Evolutionary conservation across 306 rosid species (phyloP).

Genomic region (Astragalus membranaceus): DNA sequence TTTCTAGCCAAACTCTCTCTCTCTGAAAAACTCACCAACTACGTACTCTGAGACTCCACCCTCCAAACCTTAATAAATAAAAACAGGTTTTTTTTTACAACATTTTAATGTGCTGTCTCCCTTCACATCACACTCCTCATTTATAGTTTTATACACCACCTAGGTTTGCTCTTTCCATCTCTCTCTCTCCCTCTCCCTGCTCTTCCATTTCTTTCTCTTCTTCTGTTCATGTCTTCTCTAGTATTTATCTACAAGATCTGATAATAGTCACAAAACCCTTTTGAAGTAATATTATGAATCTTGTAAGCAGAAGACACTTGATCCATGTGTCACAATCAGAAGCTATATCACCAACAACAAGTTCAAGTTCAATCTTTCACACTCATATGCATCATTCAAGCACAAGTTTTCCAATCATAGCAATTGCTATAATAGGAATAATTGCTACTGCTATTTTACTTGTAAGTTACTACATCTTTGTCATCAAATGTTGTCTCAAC

Average conservation of each 20-base stretch:
- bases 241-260: slow-evolving; percentile 40
- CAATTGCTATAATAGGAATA: slow-evolving; percentile 84
- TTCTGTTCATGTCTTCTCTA: slow-evolving; percentile 5
- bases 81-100: slow-evolving; percentile 21
- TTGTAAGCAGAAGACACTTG: slow-evolving; percentile 36
- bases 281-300: slow-evolving; percentile 66
- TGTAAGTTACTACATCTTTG: slow-evolving; percentile 84
- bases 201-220: neutral
- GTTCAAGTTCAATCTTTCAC: slow-evolving; percentile 30
- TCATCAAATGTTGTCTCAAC: slow-evolving; percentile 90
- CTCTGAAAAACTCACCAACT: slow-evolving; percentile 42
- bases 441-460: slow-evolving; percentile 82
- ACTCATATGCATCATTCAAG: slow-evolving; percentile 39
- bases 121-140: slow-evolving; percentile 27
- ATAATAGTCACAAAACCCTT: neutral
- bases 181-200: slow-evolving; percentile 14
- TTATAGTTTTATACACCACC: slow-evolving; percentile 37
- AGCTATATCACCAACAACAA: slow-evolving; percentile 40
- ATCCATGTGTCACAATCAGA: slow-evolving; percentile 38
- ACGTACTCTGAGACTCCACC: slow-evolving; percentile 32
- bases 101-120: slow-evolving; percentile 32
- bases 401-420: slow-evolving; percentile 80
- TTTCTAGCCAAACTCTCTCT: slow-evolving; percentile 40
- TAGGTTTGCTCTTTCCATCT: slow-evolving; percentile 15
- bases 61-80: slow-evolving; percentile 27